phyloP scores from a whole-genome alignment of 371 early-diverging fungal genomes.

The Dinochytrium kinnereticum region DNA sequence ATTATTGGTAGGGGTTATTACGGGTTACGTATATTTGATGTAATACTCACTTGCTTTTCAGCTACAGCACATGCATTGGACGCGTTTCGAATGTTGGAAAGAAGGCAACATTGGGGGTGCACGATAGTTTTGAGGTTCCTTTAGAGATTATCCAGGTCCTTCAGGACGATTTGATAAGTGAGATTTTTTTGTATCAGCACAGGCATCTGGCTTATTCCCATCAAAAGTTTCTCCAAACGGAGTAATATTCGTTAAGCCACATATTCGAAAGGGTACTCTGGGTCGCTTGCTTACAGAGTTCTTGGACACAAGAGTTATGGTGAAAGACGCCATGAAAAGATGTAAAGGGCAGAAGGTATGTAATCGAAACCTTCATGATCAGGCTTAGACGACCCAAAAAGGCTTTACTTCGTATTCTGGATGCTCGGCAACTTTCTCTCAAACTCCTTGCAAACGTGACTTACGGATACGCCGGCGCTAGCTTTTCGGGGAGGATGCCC shows the following conservation, averaged over 20 bases:
- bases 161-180: conserved; percentile 72
- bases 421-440: conserved; percentile 81
- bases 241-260: conserved; percentile 76
- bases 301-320: conserved; percentile 85
- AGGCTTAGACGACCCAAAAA: conserved; percentile 25
- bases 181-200: background rate
- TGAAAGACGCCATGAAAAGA: conserved; percentile 82
- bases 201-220: background rate
- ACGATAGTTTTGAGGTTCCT: conserved; percentile 43
- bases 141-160: conserved; percentile 56
- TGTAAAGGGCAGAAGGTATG: conserved; percentile 65
- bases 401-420: conserved; percentile 57
- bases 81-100: conserved; percentile 56
- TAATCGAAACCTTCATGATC: conserved; percentile 23
- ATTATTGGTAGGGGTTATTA: conserved; percentile 79
- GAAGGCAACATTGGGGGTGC: conserved; percentile 38
- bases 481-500: conserved; percentile 90
- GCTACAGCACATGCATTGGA: conserved; percentile 86
- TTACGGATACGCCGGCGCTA: conserved; percentile 87
- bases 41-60: conserved; percentile 20
- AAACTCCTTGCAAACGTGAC: conserved; percentile 93
- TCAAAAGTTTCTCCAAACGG: conserved; percentile 83
- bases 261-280: conserved; percentile 74
- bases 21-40: conserved; percentile 55
- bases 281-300: conserved; percentile 84